Conservation (phyloP, 148 eudicot species). For the Rhododendron ovatum region DNA sequence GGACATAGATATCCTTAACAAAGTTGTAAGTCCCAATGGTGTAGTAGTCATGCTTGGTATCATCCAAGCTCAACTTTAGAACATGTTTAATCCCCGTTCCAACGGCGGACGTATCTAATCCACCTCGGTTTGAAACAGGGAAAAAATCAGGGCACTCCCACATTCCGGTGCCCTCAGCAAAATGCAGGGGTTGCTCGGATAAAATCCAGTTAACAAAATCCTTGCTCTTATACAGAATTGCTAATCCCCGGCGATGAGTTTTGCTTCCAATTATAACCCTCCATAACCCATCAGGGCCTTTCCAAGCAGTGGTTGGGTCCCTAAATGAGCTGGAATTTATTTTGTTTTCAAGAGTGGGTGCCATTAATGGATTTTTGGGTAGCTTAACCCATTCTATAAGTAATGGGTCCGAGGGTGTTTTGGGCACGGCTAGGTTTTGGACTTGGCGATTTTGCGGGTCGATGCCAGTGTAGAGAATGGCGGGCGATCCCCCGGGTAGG, state of each 20-base stretch:
- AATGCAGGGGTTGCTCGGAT: slow-evolving; percentile 40
- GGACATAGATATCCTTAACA: slow-evolving; percentile 27
- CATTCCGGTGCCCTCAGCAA: slow-evolving; percentile 40
- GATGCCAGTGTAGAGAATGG: slow-evolving; percentile 57
- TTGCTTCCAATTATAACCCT: slow-evolving; percentile 39
- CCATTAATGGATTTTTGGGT: slow-evolving; percentile 45
- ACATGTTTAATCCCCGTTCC: slow-evolving; percentile 43
- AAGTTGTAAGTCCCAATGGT: slow-evolving; percentile 49
- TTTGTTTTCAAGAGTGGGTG: slow-evolving; percentile 26
- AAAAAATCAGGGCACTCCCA: slow-evolving; percentile 84
- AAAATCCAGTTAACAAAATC: slow-evolving; percentile 51
- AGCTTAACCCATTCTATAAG: slow-evolving; percentile 51
- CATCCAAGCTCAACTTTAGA: slow-evolving; percentile 45
- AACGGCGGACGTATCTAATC: slow-evolving; percentile 30
- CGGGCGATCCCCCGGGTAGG: slow-evolving; percentile 41
- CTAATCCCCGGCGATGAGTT: slow-evolving; percentile 22
- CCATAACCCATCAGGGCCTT: slow-evolving; percentile 24
- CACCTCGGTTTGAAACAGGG: slow-evolving; percentile 31
- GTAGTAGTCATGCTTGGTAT: slow-evolving; percentile 44
- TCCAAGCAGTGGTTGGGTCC: slow-evolving; percentile 77
- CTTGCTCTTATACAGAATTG: slow-evolving; percentile 41
- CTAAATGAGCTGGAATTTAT: slow-evolving; percentile 42
- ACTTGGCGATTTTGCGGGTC: slow-evolving; percentile 38
- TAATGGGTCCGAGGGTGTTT: slow-evolving; percentile 45
- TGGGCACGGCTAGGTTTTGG: slow-evolving; percentile 62